Base-by-base conservation (phyloP, 78 protist species). In the Tieghemostelium lacteum region DNA sequence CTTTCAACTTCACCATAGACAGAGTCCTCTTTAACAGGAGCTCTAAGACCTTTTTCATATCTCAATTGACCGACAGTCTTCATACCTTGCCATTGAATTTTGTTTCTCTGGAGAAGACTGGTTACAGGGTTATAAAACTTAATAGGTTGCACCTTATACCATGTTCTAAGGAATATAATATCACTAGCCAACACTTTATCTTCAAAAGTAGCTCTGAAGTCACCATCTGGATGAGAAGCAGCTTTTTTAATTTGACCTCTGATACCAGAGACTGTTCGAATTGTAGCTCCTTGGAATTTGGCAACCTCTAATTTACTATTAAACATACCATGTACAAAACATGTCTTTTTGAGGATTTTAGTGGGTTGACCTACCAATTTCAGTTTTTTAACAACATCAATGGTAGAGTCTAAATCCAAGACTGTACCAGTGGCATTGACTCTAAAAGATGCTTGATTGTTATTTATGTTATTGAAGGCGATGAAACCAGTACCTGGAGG, bases 231-330 rank as follows among this genome's bases (percentile, higher is more conserved):
- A 22, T n/a, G 39, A 22, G 65, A 65, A 16, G 97, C 26, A 31
- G 98, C 98, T 72, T 85, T 94, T 91, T 99, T 99, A 60, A 99
- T 71, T 62, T 86, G 95, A 16, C 99, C 99, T 17, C 99, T 91
- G 31, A 99, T 94, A 54, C 99, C 99, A 16, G 96, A 71, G n/a
- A 98, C 99, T 40, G 99, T 98, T n/a, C 97, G 85, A n/a, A 99
- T 28, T n/a, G 72, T 37, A 1, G 99, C 99, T 0, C 99, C 99
- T 34, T 87, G 95, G 31, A 98, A 99, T 88, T 97, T 98, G 76
- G 98, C 95, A 5, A 97, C 99, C 29, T 74, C 93, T 0, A 77
- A 42, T 65, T 66, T 61, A 22, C 61, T 37, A 0, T 12, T 73
- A 45, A 89, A 93, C 97, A 91, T 95, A 63, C 86, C 96, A 33